Base-by-base conservation (phyloP, 176 grass and related monocot genomes). In the Cenchrus americanus region DNA sequence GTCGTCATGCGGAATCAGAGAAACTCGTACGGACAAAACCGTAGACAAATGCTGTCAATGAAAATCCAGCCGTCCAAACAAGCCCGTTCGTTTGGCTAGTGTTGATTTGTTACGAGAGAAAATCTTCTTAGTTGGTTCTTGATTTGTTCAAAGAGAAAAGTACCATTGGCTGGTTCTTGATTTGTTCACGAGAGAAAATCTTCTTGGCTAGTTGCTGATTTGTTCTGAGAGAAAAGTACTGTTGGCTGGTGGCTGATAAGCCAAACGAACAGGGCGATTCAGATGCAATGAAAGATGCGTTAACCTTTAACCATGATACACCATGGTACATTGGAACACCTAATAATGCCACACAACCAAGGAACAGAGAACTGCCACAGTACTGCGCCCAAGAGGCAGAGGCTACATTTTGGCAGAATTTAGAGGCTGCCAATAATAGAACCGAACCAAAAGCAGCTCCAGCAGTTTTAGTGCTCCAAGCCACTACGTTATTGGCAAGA, bases 401-500 rank as follows among this genome's bases (percentile, higher is more conserved):
- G 7, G 46, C 23, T 70, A 52, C 77, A 74, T 54, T 68, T 40
- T 46, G 10, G 2, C 21, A 70, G 34, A 18, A 79, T 21, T 22
- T 18, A 37, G 23, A 68, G 8, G 61, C 46, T 50, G 18, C 13
- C 53, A 42, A 43, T 60, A 59, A 49, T 37, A 50, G 50, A 26
- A 68, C 54, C n/a, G 14, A 40, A 72, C 59, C 58, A 79, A 83
- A 79, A 83, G 19, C 22, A 73, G 17, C 19, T 59, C 51, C 0
- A 23, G 47, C 69, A 2, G 34, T 11, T 57, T 27, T 21, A 46
- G 54, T 24, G 4, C 5, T 67, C 41, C 46, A 37, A 32, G 59
- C 58, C 58, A 23, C 21, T 77, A 58, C 10, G 48, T 86, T 79
- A 87, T 83, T 83, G 43, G 61, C 14, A 40, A 32, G 60, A 60